A percentile compares a stretch with the other conserved stretches of the same genome.
phyloP scores from a whole-genome alignment of 352 stramenopile species.

The Phytophthora rubi region DNA sequence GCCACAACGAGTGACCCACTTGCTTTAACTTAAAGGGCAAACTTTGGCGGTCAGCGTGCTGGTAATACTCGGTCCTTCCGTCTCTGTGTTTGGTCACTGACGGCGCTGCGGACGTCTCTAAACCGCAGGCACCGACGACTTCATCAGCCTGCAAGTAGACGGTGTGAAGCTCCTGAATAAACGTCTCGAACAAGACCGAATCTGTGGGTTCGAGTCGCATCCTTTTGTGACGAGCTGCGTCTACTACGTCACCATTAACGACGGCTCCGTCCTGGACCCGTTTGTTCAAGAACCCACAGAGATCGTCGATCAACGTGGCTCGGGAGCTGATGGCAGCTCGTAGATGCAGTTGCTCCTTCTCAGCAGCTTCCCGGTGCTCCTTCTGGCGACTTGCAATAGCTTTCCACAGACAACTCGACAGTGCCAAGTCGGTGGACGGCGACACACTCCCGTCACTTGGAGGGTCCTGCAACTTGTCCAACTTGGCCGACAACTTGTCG shows the following conservation, averaged over 20 bases:
- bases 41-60: constrained; percentile 24
- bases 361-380: constrained; percentile 28
- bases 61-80: constrained; percentile 27
- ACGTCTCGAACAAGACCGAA: constrained; percentile 42
- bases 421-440: constrained; percentile 17
- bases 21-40: constrained; percentile 43
- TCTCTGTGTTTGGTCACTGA: constrained; percentile 25
- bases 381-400: constrained; percentile 39
- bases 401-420: constrained; percentile 41
- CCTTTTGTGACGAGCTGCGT: constrained; percentile 23
- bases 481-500: constrained; percentile 35
- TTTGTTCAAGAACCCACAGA: constrained; percentile 34
- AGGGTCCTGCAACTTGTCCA: constrained; percentile 32
- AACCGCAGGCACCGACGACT: constrained; percentile 23
- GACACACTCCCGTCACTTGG: constrained; percentile 4
- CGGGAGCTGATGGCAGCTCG: constrained; percentile 35
- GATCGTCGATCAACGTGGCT: constrained; percentile 36
- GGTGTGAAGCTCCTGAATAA: constrained; percentile 36
- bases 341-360: constrained; percentile 31
- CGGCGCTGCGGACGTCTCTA: background rate
- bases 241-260: constrained; percentile 4
- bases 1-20: constrained; percentile 31
- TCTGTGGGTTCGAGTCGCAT: constrained; percentile 36
- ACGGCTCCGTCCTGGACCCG: constrained; percentile 24
- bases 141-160: constrained; percentile 34